Evolutionary conservation across 768 basidiomycete genomes (phyloP).

Genomic region (Termitomyces sp.): DNA sequence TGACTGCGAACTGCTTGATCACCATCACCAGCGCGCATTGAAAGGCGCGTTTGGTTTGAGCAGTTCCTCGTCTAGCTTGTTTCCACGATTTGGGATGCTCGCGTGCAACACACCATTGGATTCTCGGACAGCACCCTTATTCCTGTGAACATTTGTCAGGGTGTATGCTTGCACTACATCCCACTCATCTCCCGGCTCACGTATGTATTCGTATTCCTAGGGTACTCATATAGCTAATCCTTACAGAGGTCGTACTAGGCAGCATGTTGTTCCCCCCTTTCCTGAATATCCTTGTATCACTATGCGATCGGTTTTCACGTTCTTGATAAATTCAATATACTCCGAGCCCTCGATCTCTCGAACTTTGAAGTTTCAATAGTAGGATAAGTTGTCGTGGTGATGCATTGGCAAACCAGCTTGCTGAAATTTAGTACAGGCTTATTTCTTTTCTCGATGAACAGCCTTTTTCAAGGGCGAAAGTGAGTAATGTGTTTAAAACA

Average conservation of each 20-base stretch:
- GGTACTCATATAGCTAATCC: neutral
- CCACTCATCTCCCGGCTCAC: neutral
- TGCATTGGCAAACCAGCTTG: neutral
- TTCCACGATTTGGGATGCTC: too few relatives aligned
- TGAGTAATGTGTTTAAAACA: neutral
- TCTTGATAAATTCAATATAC: neutral
- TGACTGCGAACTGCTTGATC: too few relatives aligned
- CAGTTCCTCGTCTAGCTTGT: too few relatives aligned
- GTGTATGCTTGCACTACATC: neutral
- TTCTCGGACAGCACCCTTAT: too few relatives aligned
- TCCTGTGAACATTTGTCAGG: neutral
- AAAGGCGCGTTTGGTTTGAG: too few relatives aligned
- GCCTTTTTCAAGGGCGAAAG: neutral
- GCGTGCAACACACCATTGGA: too few relatives aligned
- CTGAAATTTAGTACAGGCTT: neutral
- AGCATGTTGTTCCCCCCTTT: neutral
- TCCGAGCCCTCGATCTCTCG: neutral
- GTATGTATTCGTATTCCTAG: neutral
- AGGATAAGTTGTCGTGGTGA: neutral
- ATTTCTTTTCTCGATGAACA: neutral
- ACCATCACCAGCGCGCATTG: too few relatives aligned
- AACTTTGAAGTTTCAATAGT: neutral
- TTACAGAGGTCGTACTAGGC: neutral
- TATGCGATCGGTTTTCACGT: neutral
- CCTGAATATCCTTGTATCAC: neutral